Conservation (phyloP, 192 early-diverging fungal genomes). For the Backusella luteola region DNA sequence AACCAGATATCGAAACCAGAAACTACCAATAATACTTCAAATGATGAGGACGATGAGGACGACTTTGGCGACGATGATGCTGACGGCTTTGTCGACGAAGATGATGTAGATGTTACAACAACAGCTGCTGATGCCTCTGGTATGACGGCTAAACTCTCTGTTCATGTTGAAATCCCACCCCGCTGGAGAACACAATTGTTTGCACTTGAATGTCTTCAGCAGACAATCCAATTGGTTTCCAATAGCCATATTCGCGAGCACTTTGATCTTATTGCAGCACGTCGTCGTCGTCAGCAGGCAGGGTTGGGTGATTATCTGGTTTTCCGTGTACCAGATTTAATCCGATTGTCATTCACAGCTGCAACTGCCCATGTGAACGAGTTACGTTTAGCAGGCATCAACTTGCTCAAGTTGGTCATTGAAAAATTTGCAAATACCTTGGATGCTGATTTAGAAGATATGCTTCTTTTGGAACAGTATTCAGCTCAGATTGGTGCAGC, state of each 20-base stretch:
- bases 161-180: slow-evolving; percentile 49
- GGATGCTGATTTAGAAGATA: slow-evolving; percentile 90
- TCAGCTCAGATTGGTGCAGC: slow-evolving; percentile 93
- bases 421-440: slow-evolving; percentile 67
- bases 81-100: slow-evolving; percentile 41
- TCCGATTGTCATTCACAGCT: slow-evolving; percentile 88
- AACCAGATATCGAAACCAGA: slow-evolving; percentile 29
- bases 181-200: slow-evolving; percentile 82
- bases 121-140: slow-evolving; percentile 33
- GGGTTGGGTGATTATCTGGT: slow-evolving; percentile 69
- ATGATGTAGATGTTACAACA: slow-evolving; percentile 32
- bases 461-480: slow-evolving; percentile 85
- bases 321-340: slow-evolving; percentile 77
- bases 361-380: slow-evolving; percentile 74
- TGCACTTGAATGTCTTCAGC: slow-evolving; percentile 71
- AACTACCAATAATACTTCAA: slow-evolving; percentile 9
- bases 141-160: slow-evolving; percentile 22
- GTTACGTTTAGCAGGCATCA: slow-evolving; percentile 77
- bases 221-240: slow-evolving; percentile 61
- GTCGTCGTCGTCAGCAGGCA: slow-evolving; percentile 50
- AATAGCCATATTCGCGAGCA: slow-evolving; percentile 59
- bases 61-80: slow-evolving; percentile 43
- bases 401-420: slow-evolving; percentile 75
- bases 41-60: slow-evolving; percentile 18
- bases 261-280: slow-evolving; percentile 64